Conservation (phyloP, 441 rosid species). For the Sinapis alba region DNA sequence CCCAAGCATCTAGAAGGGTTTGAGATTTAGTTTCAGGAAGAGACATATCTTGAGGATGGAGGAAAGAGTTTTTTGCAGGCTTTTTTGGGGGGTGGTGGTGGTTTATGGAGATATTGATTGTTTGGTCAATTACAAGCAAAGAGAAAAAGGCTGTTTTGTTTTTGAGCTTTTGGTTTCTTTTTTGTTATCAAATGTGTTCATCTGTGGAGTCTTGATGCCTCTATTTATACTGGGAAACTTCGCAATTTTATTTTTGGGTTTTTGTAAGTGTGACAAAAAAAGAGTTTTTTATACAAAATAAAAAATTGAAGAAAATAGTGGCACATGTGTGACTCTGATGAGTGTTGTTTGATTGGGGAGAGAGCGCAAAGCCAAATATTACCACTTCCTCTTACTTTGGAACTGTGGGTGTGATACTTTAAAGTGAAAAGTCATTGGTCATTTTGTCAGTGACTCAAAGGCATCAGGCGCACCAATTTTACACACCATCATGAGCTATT, state of each 20-base stretch:
- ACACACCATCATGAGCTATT: background rate
- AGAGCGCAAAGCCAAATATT: background rate
- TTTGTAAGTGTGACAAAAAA: too few relatives aligned
- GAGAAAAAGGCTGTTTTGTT: conserved; percentile 27
- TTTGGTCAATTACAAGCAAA: conserved; percentile 6
- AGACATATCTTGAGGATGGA: conserved; percentile 41
- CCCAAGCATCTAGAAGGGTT: conserved; percentile 79
- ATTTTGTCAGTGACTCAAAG: conserved; percentile 36
- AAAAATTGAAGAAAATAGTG: conserved; percentile 27
- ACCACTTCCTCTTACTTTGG: conserved; percentile 40
- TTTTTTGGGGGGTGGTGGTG: background rate
- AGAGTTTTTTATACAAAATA: background rate
- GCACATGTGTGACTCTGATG: conserved; percentile 40
- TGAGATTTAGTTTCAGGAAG: conserved; percentile 57
- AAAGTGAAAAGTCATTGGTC: conserved; percentile 14
- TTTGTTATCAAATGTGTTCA: conserved; percentile 23
- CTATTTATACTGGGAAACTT: conserved; percentile 38
- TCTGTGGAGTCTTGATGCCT: conserved; percentile 11
- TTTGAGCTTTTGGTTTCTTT: conserved; percentile 32
- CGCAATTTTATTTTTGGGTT: background rate
- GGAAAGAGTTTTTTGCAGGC: background rate
- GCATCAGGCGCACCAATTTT: conserved; percentile 6
- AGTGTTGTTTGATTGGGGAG: conserved; percentile 41
- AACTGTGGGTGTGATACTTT: conserved; percentile 38
- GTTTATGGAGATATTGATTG: background rate